Evolutionary conservation across 345 rosid species (phyloP), one percentile per base, ranked within the genome.

Genomic region (Lepidium sativum): DNA sequence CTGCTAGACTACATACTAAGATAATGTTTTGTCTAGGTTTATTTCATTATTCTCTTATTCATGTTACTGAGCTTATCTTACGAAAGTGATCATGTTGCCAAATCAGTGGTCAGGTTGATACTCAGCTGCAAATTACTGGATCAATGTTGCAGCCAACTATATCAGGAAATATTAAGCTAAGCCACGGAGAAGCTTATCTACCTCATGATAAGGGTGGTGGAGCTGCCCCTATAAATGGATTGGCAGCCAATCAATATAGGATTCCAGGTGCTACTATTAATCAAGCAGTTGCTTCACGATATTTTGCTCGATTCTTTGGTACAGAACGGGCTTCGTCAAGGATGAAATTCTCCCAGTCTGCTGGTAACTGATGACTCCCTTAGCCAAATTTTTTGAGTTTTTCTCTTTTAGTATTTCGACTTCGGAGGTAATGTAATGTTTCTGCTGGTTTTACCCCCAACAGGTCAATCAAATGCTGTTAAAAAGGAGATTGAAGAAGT

Each of bases 131-230:
- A 78, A 78, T 89, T 79, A 81, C 87, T 49, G 99, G 99, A 68
- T 92, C 99, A 9, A 89, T 92, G 67, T 63, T 89, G 75, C 97
- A 92, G 72, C 99, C 97, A 78, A 86, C 80, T 73, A 86, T 94
- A 71, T 94, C 99, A 32, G 97, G 99, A 74, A 86, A 82, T 65
- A 83, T 94, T 52, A 87, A 94, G 77, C 76, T 94, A 80, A 89
- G 97, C 82, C 97, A 83, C 12, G 97, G 99, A 71, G 97, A 94
- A 82, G 97, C 99, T 73, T 94, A 94, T 83, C 80, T 94, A 32
- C 97, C 97, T 14, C 99, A 94, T 74, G 99, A 94, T 75, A 92
- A 82, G 76, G 95, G 99, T 68, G 84, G 89, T 14, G 89, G 87
- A 70, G 79, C 86, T 42, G 77, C 85, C 58, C 75, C 95, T 61